A percentile compares a stretch with the other conserved stretches of the same genome.
These are phyloP conservation scores for Backusella sp. DNA, from an alignment of 192 early-diverging fungal species.

Conservation along the genomic window DNA sequence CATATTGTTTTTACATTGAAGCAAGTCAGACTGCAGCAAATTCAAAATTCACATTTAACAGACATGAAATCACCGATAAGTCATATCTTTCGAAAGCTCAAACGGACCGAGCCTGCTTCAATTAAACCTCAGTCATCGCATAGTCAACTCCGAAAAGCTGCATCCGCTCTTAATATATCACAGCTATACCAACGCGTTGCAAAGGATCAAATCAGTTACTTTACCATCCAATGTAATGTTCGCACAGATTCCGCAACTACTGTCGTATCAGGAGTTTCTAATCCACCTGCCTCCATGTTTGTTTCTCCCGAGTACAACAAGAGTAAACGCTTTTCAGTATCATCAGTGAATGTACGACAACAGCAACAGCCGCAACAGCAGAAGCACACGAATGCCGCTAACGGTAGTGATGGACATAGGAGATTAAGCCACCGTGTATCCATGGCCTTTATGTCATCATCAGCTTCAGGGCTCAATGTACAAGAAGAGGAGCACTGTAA, in stretches of 20 bases:
- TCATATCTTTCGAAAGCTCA: constrained; percentile 22
- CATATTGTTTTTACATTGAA: constrained; percentile 16
- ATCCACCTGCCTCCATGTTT: neutral
- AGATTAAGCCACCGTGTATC: constrained; percentile 4
- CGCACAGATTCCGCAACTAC: neutral
- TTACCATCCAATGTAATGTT: constrained; percentile 21
- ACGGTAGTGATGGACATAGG: neutral
- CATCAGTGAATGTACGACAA: neutral
- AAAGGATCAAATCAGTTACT: constrained; percentile 29
- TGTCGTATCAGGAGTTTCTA: neutral
- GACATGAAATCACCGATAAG: constrained; percentile 17
- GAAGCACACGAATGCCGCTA: neutral
- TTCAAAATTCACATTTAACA: neutral
- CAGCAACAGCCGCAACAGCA: neutral
- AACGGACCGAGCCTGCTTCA: constrained; percentile 2
- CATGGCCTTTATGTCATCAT: constrained; percentile 4
- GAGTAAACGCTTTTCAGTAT: neutral
- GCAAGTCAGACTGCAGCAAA: constrained; percentile 15
- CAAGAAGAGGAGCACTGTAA: constrained; percentile 1
- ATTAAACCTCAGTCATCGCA: neutral
- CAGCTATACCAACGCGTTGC: constrained; percentile 30
- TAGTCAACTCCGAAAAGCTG: constrained; percentile 5
- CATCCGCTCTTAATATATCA: constrained; percentile 14
- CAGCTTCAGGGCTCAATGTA: neutral
- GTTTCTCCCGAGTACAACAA: neutral